phyloP scores from a whole-genome alignment of 805 yeast species.

The Millerozyma miso region DNA sequence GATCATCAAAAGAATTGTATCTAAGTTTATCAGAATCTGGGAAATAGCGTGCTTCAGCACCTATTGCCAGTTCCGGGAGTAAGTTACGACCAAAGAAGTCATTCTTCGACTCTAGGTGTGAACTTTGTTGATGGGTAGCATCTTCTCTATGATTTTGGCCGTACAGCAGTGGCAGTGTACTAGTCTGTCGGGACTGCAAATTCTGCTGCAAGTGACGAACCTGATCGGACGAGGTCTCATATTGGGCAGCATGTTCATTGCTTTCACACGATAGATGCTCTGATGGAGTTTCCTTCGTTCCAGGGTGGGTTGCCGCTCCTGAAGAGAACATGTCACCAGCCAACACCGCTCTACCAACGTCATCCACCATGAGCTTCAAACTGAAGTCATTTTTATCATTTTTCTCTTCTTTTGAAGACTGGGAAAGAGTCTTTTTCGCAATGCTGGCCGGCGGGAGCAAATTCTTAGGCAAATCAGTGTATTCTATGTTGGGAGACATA shows the following conservation, averaged over 20 bases:
- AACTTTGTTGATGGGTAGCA: neutral
- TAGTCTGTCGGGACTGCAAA: neutral
- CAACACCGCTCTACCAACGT: slow-evolving; percentile 38
- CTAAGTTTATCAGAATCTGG: neutral
- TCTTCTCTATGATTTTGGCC: neutral
- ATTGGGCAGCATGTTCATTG: neutral
- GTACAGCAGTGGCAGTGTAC: neutral
- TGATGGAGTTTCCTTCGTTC: neutral
- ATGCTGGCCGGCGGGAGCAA: slow-evolving; percentile 12
- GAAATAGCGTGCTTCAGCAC: slow-evolving; percentile 16
- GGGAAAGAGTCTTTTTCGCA: neutral
- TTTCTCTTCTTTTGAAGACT: neutral
- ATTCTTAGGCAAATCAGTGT: slow-evolving; percentile 6
- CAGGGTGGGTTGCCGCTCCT: neutral
- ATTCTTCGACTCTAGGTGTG: neutral
- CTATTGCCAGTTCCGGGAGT: slow-evolving; percentile 19
- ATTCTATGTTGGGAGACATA: neutral
- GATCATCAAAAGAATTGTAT: neutral
- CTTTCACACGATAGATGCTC: neutral
- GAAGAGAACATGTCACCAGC: slow-evolving; percentile 15
- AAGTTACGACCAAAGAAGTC: neutral
- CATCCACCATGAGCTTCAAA: slow-evolving; percentile 36
- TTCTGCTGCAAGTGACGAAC: neutral
- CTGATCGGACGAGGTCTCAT: neutral
- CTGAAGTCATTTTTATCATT: slow-evolving; percentile 19